A percentile compares a stretch with the other conserved stretches of the same genome.
Evolutionary conservation across 2,329 filamentous ascomycete genomes (phyloP).

Genomic region (Fusarium sp.): DNA sequence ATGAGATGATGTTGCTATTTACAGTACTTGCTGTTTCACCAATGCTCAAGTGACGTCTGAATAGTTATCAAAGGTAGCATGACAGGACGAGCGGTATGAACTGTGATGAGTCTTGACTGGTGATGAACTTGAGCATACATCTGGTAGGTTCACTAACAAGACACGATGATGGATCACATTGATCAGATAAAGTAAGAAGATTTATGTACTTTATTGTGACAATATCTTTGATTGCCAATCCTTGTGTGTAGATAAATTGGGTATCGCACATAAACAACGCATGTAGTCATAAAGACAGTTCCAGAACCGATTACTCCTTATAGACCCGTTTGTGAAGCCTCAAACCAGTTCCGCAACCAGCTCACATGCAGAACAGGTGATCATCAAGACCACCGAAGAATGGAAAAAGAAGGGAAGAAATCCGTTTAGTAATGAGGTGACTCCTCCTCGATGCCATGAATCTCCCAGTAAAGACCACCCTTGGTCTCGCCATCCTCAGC

Average conservation of each 20-base stretch:
- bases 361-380: neutral
- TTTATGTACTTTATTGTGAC: slow-evolving; percentile 9
- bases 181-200: neutral
- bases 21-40: neutral
- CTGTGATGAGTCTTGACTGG: neutral
- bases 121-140: neutral
- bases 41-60: neutral
- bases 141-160: neutral
- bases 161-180: neutral
- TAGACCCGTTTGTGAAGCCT: neutral
- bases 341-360: slow-evolving; percentile 1
- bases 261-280: slow-evolving; percentile 36
- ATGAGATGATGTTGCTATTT: neutral
- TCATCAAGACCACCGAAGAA: slow-evolving; percentile 18
- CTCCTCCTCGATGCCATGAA: slow-evolving; percentile 18
- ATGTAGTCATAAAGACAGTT: slow-evolving; percentile 26
- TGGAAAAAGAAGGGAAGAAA: neutral
- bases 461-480: slow-evolving; percentile 35
- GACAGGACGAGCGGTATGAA: neutral
- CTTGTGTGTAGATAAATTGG: slow-evolving; percentile 18
- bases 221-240: slow-evolving; percentile 14
- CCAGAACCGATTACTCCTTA: slow-evolving; percentile 6
- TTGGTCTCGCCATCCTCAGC: slow-evolving; percentile 13
- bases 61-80: neutral
- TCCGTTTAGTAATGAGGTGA: slow-evolving; percentile 10